Conservation (phyloP, 169 alveolate genomes). For the Cryptosporidium sp. region DNA sequence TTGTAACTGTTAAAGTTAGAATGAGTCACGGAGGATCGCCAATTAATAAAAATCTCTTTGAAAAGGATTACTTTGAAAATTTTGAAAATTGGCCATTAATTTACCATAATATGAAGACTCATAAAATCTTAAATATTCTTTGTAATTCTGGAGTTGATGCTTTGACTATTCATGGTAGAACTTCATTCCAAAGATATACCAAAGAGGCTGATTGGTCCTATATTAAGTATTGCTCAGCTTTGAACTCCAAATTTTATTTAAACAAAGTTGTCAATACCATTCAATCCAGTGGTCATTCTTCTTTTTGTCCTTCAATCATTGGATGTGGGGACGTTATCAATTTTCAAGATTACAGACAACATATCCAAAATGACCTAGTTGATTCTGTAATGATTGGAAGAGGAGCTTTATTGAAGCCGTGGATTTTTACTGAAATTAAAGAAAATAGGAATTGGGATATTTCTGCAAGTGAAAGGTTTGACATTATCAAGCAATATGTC, state of each 20-base stretch:
- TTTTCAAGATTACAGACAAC: constrained; percentile 75
- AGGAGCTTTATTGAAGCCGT: constrained; percentile 89
- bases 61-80: constrained; percentile 15
- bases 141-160: constrained; percentile 81
- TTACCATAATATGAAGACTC: constrained; percentile 68
- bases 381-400: constrained; percentile 85
- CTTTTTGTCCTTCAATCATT: constrained; percentile 76
- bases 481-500: constrained; percentile 80
- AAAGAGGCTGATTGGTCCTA: constrained; percentile 86
- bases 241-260: background rate
- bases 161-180: constrained; percentile 84
- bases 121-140: constrained; percentile 22
- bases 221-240: constrained; percentile 78
- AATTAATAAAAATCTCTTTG: constrained; percentile 49
- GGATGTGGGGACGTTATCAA: constrained; percentile 86
- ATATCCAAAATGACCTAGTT: constrained; percentile 71
- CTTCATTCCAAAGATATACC: constrained; percentile 85
- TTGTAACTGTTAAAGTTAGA: constrained; percentile 82
- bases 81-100: constrained; percentile 77
- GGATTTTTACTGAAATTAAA: constrained; percentile 87
- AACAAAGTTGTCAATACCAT: background rate
- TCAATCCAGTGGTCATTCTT: background rate
- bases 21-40: constrained; percentile 79
- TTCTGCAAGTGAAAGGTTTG: constrained; percentile 86
- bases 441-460: constrained; percentile 86